A percentile compares a stretch with the other conserved stretches of the same genome.
These are phyloP conservation scores for Salix brachista DNA, from an alignment of 345 rosid species.

Conservation along the genomic window DNA sequence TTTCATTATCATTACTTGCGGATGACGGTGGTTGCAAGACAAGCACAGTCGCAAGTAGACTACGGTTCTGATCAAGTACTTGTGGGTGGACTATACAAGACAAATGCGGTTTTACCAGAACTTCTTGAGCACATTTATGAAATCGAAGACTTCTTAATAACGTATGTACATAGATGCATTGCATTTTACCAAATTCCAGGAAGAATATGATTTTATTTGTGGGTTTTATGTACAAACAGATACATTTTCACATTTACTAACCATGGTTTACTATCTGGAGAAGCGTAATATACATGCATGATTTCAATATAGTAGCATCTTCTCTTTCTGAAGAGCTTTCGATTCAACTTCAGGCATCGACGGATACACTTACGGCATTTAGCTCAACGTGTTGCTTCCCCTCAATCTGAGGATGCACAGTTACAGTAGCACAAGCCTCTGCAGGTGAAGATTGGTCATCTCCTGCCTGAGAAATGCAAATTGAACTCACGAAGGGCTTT, in stretches of 20 bases:
- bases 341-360: conserved; percentile 43
- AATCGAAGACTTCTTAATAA: too few species aligned
- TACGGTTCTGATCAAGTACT: too few species aligned
- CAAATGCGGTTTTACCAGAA: too few species aligned
- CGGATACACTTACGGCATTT: conserved; percentile 63
- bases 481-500: conserved; percentile 43
- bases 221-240: conserved; percentile 1
- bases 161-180: too few species aligned
- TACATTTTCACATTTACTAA: neutral
- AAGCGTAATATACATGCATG: neutral
- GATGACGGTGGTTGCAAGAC: too few species aligned
- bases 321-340: neutral
- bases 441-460: conserved; percentile 31
- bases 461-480: conserved; percentile 46
- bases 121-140: too few species aligned
- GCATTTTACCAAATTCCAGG: too few species aligned
- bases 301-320: neutral
- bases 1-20: too few species aligned
- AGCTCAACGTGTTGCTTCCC: conserved; percentile 74
- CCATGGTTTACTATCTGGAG: neutral
- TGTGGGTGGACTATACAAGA: too few species aligned
- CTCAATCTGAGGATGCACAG: conserved; percentile 44
- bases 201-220: neutral
- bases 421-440: conserved; percentile 63
- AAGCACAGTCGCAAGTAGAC: too few species aligned